Conservation (phyloP, 208 protist genomes). For the Strigomonas culicis region DNA sequence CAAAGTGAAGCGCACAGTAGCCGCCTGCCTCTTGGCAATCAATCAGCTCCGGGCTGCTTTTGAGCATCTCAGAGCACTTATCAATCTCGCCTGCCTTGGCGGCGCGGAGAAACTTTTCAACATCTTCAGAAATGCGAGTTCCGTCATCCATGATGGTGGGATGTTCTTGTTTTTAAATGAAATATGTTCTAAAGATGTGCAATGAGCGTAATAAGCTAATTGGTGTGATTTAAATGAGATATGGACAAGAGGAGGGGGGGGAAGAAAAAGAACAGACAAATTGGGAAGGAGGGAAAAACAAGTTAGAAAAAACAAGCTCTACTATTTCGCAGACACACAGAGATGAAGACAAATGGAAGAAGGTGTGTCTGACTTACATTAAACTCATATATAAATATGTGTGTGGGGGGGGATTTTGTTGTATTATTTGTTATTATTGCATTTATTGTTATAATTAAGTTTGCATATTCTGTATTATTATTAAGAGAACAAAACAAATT, state of each 20-base stretch:
- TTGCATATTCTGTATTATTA: constrained; percentile 4
- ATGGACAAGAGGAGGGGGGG: background rate
- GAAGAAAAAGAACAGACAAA: background rate
- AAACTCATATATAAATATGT: constrained; percentile 3
- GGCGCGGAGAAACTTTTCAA: constrained; percentile 79
- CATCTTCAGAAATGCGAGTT: constrained; percentile 71
- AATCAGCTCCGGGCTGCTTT: constrained; percentile 50
- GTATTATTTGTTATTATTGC: background rate
- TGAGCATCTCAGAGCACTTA: constrained; percentile 48
- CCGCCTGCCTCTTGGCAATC: constrained; percentile 77
- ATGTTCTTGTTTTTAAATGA: background rate
- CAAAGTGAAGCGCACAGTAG: constrained; percentile 85
- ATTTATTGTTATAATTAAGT: background rate
- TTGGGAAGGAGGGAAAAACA: background rate
- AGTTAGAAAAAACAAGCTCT: too few relatives aligned
- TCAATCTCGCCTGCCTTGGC: constrained; percentile 47
- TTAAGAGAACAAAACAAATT: constrained; percentile 15
- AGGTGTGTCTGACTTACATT: too few relatives aligned
- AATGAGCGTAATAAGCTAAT: constrained; percentile 11
- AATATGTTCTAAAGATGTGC: background rate
- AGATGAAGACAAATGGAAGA: background rate
- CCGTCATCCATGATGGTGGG: constrained; percentile 70
- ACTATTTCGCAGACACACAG: too few relatives aligned
- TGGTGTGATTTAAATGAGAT: background rate
- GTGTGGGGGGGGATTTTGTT: background rate